Percentiles rank a stretch among this genome's conserved stretches.
phyloP scores from a whole-genome alignment of 2,329 filamentous ascomycete species.

The Verticillium tricorpus region DNA sequence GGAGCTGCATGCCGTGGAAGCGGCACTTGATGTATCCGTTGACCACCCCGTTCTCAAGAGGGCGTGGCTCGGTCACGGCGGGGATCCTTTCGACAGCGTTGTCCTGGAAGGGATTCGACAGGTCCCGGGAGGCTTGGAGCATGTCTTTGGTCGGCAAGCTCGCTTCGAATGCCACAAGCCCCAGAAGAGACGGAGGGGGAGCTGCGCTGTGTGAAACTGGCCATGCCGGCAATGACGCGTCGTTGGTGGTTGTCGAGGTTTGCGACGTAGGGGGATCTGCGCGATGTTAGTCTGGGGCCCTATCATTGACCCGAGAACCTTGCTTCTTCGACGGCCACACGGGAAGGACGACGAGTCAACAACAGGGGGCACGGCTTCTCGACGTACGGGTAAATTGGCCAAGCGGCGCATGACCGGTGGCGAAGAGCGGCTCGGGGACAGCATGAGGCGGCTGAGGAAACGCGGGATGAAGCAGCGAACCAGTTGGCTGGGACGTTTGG shows the following conservation, averaged over 20 bases:
- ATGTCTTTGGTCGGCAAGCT: background rate
- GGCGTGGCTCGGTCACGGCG: background rate
- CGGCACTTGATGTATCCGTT: slow-evolving; percentile 13
- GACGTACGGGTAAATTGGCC: background rate
- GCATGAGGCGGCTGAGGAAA: background rate
- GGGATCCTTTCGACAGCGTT: slow-evolving; percentile 7
- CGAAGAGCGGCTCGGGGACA: background rate
- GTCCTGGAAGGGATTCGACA: slow-evolving; percentile 10
- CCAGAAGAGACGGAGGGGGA: background rate
- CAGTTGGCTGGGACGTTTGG: background rate
- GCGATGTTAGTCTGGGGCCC: background rate
- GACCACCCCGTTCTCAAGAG: slow-evolving; percentile 1
- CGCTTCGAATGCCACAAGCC: background rate
- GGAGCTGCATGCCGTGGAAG: background rate
- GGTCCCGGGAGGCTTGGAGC: background rate
- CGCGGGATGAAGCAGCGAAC: background rate
- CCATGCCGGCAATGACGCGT: background rate
- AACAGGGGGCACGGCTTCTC: background rate
- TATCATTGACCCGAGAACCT: background rate
- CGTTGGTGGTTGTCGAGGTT: background rate
- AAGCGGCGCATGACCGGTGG: background rate
- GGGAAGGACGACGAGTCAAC: background rate
- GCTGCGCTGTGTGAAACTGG: background rate
- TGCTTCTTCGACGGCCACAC: background rate
- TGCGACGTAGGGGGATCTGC: background rate